phyloP scores from a whole-genome alignment of 2,329 filamentous ascomycete species.

The Nothopassalora personata region DNA sequence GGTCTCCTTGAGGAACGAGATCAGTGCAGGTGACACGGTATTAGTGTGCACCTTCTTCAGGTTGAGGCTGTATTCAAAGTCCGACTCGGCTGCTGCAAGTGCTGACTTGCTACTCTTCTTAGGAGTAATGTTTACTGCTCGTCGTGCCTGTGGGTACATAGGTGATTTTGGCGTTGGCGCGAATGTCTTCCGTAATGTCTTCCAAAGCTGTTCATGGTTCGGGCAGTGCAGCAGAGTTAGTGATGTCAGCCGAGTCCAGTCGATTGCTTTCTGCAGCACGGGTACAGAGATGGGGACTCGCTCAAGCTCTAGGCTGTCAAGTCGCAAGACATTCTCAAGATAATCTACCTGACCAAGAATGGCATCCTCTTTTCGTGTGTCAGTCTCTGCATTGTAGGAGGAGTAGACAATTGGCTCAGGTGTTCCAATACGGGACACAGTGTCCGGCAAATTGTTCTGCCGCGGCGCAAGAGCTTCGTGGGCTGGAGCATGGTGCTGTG shows the following conservation, averaged over 20 bases:
- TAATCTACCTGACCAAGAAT: slow-evolving; percentile 32
- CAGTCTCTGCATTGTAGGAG: not conserved
- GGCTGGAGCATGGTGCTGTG: not conserved
- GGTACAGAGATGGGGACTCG: slow-evolving; percentile 66
- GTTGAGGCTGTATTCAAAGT: slow-evolving; percentile 54
- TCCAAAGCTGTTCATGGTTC: slow-evolving; percentile 71
- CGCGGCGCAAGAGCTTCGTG: not conserved
- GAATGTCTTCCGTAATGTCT: slow-evolving; percentile 56
- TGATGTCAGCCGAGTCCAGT: slow-evolving; percentile 67
- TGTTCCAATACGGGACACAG: not conserved
- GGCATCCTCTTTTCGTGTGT: slow-evolving; percentile 6
- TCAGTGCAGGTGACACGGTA: slow-evolving; percentile 60
- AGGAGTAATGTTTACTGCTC: slow-evolving; percentile 28
- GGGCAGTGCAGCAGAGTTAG: slow-evolving; percentile 70
- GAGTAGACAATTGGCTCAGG: not conserved
- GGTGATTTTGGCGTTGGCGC: slow-evolving; percentile 35
- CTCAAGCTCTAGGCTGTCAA: slow-evolving; percentile 72
- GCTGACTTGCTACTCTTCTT: slow-evolving; percentile 19
- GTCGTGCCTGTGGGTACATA: slow-evolving; percentile 35
- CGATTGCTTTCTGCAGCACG: slow-evolving; percentile 64
- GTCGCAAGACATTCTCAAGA: slow-evolving; percentile 54
- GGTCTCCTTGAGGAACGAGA: slow-evolving; percentile 71
- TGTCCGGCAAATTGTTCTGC: not conserved
- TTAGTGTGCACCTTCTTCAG: slow-evolving; percentile 74
- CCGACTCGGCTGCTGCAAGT: slow-evolving; percentile 13